Percentiles rank a stretch among this genome's conserved stretches.
Evolutionary conservation across 2,329 filamentous ascomycete species (phyloP).

Genomic region (Diaporthe citriasiana): DNA sequence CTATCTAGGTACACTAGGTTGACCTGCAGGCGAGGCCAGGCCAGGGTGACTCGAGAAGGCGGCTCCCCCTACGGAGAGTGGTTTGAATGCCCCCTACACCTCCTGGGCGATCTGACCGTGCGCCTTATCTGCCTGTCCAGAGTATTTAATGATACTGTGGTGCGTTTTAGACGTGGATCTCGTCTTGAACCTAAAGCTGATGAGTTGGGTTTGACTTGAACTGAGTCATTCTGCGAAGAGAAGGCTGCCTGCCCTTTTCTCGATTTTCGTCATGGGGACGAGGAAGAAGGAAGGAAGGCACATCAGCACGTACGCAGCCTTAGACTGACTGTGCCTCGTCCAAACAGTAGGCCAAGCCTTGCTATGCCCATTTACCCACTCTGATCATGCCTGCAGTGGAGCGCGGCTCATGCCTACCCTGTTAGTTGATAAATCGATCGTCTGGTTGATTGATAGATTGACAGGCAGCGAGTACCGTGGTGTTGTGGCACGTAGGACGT

Average conservation of each 20-base stretch:
- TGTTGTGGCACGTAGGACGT: background rate
- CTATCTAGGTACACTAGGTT: too few species aligned
- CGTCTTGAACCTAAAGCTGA: constrained; percentile 12
- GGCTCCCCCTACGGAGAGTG: background rate
- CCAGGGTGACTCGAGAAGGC: background rate
- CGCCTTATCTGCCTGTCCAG: background rate
- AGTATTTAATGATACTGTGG: background rate
- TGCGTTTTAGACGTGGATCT: constrained; percentile 15
- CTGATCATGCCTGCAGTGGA: background rate
- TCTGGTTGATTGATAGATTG: constrained; percentile 8
- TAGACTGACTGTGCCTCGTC: constrained; percentile 10
- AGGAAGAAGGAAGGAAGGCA: background rate
- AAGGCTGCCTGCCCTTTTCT: background rate
- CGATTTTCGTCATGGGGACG: background rate
- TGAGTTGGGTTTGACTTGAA: too few species aligned
- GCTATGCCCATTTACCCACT: background rate
- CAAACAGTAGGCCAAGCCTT: constrained; percentile 27
- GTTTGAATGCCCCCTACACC: constrained; percentile 1
- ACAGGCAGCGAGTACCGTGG: background rate
- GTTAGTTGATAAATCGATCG: background rate
- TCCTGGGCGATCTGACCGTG: constrained; percentile 3
- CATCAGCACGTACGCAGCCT: background rate
- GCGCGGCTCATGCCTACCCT: background rate
- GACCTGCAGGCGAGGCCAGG: background rate
- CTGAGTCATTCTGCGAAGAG: background rate